phyloP scores from a whole-genome alignment of 2,329 filamentous ascomycete species.

The Claviceps sp. region DNA sequence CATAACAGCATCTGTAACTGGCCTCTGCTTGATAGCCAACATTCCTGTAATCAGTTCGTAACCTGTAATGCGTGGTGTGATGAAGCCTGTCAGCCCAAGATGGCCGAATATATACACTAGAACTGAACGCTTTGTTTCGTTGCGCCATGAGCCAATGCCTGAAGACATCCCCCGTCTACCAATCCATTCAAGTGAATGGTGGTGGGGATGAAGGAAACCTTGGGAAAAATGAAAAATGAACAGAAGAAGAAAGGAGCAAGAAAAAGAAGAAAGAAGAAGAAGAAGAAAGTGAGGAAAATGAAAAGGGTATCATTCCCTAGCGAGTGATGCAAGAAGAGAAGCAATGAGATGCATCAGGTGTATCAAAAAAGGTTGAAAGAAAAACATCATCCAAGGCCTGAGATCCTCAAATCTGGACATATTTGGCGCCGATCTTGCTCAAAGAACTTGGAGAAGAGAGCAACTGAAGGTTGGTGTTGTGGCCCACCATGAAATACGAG shows the following conservation, averaged over 20 bases:
- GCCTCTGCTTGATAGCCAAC: background rate
- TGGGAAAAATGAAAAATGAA: background rate
- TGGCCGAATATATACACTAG: constrained; percentile 19
- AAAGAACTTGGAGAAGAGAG: constrained; percentile 26
- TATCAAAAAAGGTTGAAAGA: background rate
- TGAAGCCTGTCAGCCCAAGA: constrained; percentile 2
- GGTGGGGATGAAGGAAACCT: background rate
- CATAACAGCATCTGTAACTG: background rate
- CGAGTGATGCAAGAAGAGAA: constrained; percentile 25
- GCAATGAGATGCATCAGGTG: constrained; percentile 2
- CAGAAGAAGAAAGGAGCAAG: constrained; percentile 1
- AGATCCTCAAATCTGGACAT: constrained; percentile 23
- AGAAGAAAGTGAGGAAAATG: background rate
- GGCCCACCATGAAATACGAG: constrained; percentile 41
- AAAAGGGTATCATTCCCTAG: constrained; percentile 16
- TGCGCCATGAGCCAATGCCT: background rate
- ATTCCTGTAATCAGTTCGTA: background rate
- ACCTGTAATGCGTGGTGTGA: too few species aligned
- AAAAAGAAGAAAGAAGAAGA: background rate
- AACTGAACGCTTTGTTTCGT: constrained; percentile 6
- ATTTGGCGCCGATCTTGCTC: constrained; percentile 34
- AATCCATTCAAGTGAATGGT: background rate
- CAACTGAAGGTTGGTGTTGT: constrained; percentile 21
- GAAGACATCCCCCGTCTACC: background rate
- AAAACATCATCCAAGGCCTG: background rate